A percentile compares a stretch with the other conserved stretches of the same genome.
Conservation (phyloP, 805 yeast genomes). For the Saccharomycopsis amapae region DNA sequence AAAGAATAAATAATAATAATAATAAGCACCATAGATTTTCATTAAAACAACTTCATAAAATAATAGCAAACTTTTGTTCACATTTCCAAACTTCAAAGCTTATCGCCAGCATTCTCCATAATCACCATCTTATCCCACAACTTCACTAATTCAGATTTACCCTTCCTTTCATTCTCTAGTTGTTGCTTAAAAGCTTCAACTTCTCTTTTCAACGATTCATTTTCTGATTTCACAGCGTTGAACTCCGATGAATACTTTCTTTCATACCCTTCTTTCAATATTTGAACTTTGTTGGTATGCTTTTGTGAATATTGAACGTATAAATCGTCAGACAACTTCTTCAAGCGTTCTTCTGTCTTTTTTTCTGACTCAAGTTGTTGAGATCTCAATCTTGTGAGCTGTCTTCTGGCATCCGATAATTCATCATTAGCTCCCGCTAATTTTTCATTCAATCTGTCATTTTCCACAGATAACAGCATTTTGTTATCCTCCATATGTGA, state of each 20-base stretch:
- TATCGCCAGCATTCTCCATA: slow-evolving; percentile 17
- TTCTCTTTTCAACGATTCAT: slow-evolving; percentile 41
- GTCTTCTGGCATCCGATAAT: slow-evolving; percentile 17
- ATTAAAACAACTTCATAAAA: no score
- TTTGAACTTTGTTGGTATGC: slow-evolving; percentile 64
- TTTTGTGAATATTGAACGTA: slow-evolving; percentile 70
- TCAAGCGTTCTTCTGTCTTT: slow-evolving; percentile 47
- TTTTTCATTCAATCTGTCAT: slow-evolving; percentile 15
- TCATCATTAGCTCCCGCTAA: slow-evolving; percentile 27
- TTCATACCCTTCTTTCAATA: slow-evolving; percentile 53
- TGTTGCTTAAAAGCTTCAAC: slow-evolving; percentile 44
- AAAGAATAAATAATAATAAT: background rate
- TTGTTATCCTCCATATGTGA: slow-evolving; percentile 22
- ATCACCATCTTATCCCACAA: slow-evolving; percentile 35
- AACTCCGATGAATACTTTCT: slow-evolving; percentile 42
- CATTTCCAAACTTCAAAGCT: no score
- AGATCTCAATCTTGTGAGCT: slow-evolving; percentile 10
- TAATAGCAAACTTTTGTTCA: no score
- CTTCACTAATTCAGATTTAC: slow-evolving; percentile 49
- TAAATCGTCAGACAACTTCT: slow-evolving; percentile 59
- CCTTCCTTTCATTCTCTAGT: slow-evolving; percentile 45
- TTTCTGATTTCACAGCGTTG: slow-evolving; percentile 36
- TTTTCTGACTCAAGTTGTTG: slow-evolving; percentile 32
- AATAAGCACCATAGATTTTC: no score
- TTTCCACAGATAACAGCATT: slow-evolving; percentile 13